Evolutionary conservation across 352 stramenopile species (phyloP).

Genomic region (Phytophthora sansomeana): DNA sequence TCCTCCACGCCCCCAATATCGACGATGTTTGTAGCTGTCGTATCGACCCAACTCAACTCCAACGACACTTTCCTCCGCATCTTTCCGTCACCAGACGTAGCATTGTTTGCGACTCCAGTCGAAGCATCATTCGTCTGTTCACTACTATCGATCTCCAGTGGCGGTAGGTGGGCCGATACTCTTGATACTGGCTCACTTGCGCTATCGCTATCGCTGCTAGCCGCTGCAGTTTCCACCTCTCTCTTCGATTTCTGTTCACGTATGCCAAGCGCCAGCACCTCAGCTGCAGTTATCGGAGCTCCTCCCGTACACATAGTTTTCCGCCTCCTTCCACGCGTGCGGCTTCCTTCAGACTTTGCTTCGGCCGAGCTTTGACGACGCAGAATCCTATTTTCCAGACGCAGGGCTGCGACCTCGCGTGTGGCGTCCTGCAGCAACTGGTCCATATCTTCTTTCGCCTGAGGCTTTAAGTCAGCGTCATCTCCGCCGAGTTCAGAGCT

Average conservation of each 20-base stretch:
- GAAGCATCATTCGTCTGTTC: not conserved
- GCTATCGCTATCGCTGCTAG: constrained; percentile 21
- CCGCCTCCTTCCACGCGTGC: constrained; percentile 17
- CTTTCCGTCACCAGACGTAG: constrained; percentile 10
- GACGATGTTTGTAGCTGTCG: constrained; percentile 3
- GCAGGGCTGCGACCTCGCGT: constrained; percentile 37
- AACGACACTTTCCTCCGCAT: constrained; percentile 29
- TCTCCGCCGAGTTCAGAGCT: constrained; percentile 13
- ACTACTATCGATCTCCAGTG: constrained; percentile 26
- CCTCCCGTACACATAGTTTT: constrained; percentile 25
- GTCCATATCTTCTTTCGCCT: constrained; percentile 33
- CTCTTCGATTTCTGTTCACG: constrained; percentile 9
- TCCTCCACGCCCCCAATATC: not conserved
- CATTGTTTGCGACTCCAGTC: not conserved
- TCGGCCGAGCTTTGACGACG: constrained; percentile 32
- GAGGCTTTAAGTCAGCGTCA: constrained; percentile 10
- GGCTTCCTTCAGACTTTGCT: constrained; percentile 1
- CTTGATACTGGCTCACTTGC: constrained; percentile 8
- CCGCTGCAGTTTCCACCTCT: not conserved
- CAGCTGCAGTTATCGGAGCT: constrained; percentile 27
- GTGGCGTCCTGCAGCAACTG: constrained; percentile 51
- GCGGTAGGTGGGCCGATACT: constrained; percentile 9
- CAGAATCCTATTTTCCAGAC: constrained; percentile 48
- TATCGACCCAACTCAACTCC: constrained; percentile 37
- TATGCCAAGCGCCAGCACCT: constrained; percentile 34